Conservation (phyloP, 2,329 filamentous ascomycete species). For the Phyllosticta citriasiana region DNA sequence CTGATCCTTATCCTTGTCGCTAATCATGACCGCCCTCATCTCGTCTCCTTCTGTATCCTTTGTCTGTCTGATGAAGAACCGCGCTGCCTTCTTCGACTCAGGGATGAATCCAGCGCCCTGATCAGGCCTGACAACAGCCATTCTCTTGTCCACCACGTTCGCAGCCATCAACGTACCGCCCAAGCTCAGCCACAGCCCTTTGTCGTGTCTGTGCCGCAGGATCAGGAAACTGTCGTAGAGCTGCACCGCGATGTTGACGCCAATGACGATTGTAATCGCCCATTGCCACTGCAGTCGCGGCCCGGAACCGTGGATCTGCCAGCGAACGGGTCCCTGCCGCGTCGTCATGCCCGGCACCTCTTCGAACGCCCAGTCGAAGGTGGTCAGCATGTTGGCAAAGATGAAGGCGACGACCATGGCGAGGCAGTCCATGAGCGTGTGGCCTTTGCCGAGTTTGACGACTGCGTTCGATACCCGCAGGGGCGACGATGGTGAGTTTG, state of each 20-base stretch:
- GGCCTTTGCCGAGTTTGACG: neutral
- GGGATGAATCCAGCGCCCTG: neutral
- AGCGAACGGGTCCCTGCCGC: neutral
- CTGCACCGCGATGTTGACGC: neutral
- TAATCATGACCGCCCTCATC: neutral
- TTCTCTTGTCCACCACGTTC: neutral
- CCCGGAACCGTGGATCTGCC: neutral
- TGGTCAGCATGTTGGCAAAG: neutral
- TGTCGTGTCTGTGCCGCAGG: neutral
- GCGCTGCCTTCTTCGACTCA: neutral
- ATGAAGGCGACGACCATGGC: neutral
- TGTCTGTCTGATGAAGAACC: neutral
- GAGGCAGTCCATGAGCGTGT: neutral
- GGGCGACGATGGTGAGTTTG: neutral
- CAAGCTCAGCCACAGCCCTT: neutral
- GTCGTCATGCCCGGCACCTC: neutral
- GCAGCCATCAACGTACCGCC: neutral
- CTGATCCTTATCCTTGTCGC: neutral
- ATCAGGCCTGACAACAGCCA: neutral
- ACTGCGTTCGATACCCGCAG: neutral
- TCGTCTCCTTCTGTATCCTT: neutral
- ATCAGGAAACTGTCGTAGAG: neutral
- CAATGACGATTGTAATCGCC: neutral
- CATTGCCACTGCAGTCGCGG: neutral
- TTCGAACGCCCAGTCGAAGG: neutral